Conservation (phyloP, 139 green algal genomes). For the Edaphochlamys debaryana region DNA sequence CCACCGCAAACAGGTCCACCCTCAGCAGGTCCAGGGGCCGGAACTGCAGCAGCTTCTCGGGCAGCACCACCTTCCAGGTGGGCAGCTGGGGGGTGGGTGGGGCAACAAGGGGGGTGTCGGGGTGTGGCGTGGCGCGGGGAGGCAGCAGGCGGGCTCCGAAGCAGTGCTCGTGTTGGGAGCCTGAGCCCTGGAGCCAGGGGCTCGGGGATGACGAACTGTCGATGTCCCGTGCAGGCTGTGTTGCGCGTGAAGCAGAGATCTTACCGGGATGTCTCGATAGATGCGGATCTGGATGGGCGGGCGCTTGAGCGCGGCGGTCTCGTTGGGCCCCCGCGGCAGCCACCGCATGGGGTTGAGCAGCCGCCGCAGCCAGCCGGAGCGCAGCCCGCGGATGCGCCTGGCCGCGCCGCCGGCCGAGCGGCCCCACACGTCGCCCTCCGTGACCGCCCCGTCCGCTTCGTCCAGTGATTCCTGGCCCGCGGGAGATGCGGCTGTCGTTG, state of each 20-base stretch:
- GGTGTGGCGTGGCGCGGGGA: too few species aligned
- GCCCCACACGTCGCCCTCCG: neutral
- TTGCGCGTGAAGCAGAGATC: too few species aligned
- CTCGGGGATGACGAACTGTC: too few species aligned
- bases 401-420: too few species aligned
- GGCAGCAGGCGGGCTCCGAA: too few species aligned
- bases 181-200: neutral
- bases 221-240: too few species aligned
- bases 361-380: conserved; percentile 28
- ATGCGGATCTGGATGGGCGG: conserved; percentile 45
- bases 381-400: neutral
- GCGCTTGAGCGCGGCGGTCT: conserved; percentile 3
- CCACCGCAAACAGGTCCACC: conserved; percentile 42
- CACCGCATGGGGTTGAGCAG: neutral
- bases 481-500: too few species aligned
- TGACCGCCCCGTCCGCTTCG: too few species aligned
- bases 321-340: neutral
- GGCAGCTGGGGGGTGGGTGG: conserved; percentile 21
- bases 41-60: conserved; percentile 61
- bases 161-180: too few species aligned
- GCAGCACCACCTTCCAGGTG: conserved; percentile 48
- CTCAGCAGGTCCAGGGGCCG: conserved; percentile 51
- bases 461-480: too few species aligned
- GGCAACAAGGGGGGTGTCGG: too few species aligned
- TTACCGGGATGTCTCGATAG: conserved; percentile 49